These are phyloP conservation scores for Beauveria brongniartii DNA, from an alignment of 2,329 filamentous ascomycete species.

Conservation along the genomic window DNA sequence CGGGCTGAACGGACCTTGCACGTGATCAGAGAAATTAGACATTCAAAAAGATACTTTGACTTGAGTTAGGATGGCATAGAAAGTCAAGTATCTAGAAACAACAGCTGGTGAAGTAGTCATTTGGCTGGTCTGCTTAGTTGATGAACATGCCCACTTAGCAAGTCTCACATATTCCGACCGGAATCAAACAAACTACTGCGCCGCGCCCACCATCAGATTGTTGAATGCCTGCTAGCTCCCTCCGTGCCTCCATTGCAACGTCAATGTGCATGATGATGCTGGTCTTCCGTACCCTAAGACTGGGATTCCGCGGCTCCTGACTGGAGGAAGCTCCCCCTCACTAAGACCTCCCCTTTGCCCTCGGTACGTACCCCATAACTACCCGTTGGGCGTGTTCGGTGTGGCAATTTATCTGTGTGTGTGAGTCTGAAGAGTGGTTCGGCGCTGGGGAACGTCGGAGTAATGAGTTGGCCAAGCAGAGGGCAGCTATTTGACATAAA, in stretches of 20 bases:
- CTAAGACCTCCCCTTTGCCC: not conserved
- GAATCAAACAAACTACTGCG: not conserved
- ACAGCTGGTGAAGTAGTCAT: too few relatives aligned
- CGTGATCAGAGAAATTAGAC: too few relatives aligned
- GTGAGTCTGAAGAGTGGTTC: not conserved
- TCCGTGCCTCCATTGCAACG: not conserved
- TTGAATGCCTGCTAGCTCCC: not conserved
- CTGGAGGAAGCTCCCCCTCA: not conserved
- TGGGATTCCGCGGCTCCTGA: not conserved
- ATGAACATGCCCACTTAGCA: too few relatives aligned
- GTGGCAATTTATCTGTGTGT: not conserved
- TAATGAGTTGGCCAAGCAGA: constrained; percentile 4
- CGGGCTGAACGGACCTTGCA: too few relatives aligned
- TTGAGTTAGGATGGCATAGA: too few relatives aligned
- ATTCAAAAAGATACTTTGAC: too few relatives aligned
- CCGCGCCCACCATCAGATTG: not conserved
- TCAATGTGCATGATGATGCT: not conserved
- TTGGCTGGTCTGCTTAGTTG: too few relatives aligned
- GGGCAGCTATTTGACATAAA: constrained; percentile 2
- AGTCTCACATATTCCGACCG: not conserved
- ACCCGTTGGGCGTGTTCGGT: not conserved
- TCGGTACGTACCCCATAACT: not conserved
- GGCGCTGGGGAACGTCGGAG: not conserved
- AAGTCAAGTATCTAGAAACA: too few relatives aligned
- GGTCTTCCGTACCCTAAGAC: not conserved